Percentiles rank a stretch among this genome's conserved stretches.
These are phyloP conservation scores for Trichoderma sp. DNA, from an alignment of 2,329 filamentous ascomycete genomes.

Conservation along the genomic window DNA sequence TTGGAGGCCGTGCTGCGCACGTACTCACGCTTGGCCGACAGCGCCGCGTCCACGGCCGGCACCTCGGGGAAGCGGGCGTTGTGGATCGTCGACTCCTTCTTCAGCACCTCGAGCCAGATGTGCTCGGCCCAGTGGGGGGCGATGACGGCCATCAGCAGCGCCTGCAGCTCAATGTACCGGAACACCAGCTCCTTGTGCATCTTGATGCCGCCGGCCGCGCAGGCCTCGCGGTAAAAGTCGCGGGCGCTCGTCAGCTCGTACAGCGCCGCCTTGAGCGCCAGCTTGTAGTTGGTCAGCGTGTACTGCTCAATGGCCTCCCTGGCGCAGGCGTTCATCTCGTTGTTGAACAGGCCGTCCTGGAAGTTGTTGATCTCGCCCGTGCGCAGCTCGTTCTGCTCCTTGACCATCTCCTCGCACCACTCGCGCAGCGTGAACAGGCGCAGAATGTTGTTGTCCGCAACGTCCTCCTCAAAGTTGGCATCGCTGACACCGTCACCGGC, in stretches of 20 bases:
- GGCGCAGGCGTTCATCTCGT: constrained; percentile 87
- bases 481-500: constrained; percentile 93
- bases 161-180: constrained; percentile 84
- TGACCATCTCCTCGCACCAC: constrained; percentile 86
- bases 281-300: constrained; percentile 72
- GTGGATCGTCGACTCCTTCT: constrained; percentile 76
- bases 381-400: constrained; percentile 69
- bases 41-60: constrained; percentile 62
- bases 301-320: constrained; percentile 79
- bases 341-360: constrained; percentile 87
- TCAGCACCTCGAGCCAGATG: constrained; percentile 89
- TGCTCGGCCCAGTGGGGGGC: constrained; percentile 94
- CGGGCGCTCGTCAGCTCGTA: constrained; percentile 90
- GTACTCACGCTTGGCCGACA: constrained; percentile 82
- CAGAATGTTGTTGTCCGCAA: constrained; percentile 89
- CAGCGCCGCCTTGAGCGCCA: constrained; percentile 81
- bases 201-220: constrained; percentile 72
- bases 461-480: constrained; percentile 95
- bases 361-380: constrained; percentile 75
- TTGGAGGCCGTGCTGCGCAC: constrained; percentile 74
- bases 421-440: constrained; percentile 79
- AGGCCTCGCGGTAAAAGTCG: constrained; percentile 87
- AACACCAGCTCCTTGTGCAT: constrained; percentile 83
- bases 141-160: constrained; percentile 78
- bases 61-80: constrained; percentile 63